Base-by-base conservation (phyloP, 495 filamentous ascomycete species). In the Articulospora tetracladia region DNA sequence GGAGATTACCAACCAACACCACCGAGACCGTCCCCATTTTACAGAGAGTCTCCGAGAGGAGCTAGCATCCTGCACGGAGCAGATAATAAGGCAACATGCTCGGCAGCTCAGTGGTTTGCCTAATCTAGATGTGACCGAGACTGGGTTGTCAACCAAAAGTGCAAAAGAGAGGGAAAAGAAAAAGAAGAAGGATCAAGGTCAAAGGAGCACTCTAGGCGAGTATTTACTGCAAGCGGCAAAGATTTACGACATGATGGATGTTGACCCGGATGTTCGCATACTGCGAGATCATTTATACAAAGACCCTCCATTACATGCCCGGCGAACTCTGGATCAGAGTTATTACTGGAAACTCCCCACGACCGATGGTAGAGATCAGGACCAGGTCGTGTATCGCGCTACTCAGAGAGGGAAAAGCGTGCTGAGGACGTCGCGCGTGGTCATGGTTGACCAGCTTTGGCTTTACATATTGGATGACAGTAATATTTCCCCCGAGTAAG, bases 361-460 rank as follows among this genome's bases (percentile, higher is more conserved):
- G n/a, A 53, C 51, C 12, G n/a, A 53, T 22, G 27, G n/a, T 15
- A 8, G 51, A 53, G 51, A 53, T n/a, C 23, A 26, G 27, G 51
- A 53, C 22, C 51, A 53, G 15, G 51, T 53, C 27, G 51, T 53
- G 24, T 53, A 53, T 53, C 51, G 51, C 11, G 51, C 23, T 6
- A 53, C 51, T 58, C 13, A 61, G 39, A 32, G 59, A 56, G 27
- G 50, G 27, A 57, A 39, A 44, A 55, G 46, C 59, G 26, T 62
- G 46, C 8, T 30, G 28, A 25, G 61, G 54, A 44, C 44, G 36
- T n/a, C 65, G 20, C 23, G 60, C 41, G 44, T 64, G 52, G 27
- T 64, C 55, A n/a, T 58, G 65, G 17, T 65, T 54, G 48, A 57
- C 56, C 3, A 55, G 51, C 26, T 60, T 54, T 28, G 61, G 63